Evolutionary conservation across 2,329 filamentous ascomycete genomes (phyloP).

Genomic region (Dactylella cylindrospora): DNA sequence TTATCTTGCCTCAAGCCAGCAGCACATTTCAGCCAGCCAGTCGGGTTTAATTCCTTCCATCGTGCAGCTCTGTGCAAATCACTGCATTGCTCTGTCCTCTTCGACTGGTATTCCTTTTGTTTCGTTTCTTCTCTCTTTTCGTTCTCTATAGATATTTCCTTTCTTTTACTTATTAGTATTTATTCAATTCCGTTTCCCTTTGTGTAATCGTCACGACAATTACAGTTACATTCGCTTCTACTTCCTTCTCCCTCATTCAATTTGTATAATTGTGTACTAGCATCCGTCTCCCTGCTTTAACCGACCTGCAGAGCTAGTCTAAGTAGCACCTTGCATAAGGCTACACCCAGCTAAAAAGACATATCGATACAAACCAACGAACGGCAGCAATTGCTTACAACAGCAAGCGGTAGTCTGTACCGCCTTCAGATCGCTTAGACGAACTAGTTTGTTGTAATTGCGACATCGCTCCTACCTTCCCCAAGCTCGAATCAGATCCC

Average conservation of each 20-base stretch:
- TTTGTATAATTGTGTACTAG: too few species aligned
- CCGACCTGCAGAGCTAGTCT: too few species aligned
- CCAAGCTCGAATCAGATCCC: not conserved
- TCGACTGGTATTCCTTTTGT: slow-evolving; percentile 2
- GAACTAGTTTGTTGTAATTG: slow-evolving; percentile 8
- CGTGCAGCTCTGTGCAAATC: too few species aligned
- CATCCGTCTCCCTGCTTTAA: too few species aligned
- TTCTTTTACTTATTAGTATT: not conserved
- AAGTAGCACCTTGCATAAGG: too few species aligned
- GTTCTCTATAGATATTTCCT: slow-evolving; percentile 11
- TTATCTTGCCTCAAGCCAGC: slow-evolving; percentile 1
- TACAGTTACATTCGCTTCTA: too few species aligned
- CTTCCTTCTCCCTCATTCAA: too few species aligned
- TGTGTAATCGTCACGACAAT: not conserved
- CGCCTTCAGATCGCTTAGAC: not conserved
- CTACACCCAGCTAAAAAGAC: too few species aligned
- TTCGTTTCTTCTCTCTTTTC: not conserved
- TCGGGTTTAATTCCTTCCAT: too few species aligned
- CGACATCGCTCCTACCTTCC: slow-evolving; percentile 24
- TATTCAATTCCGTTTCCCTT: not conserved
- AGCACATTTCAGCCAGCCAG: slow-evolving; percentile 1
- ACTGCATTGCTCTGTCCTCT: slow-evolving; percentile 2
- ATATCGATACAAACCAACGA: too few species aligned
- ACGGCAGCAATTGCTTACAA: too few species aligned
- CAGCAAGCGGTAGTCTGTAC: too few species aligned